These are phyloP conservation scores for Taphrina deformans DNA, from an alignment of 1,139 yeast genomes.

Conservation along the genomic window DNA sequence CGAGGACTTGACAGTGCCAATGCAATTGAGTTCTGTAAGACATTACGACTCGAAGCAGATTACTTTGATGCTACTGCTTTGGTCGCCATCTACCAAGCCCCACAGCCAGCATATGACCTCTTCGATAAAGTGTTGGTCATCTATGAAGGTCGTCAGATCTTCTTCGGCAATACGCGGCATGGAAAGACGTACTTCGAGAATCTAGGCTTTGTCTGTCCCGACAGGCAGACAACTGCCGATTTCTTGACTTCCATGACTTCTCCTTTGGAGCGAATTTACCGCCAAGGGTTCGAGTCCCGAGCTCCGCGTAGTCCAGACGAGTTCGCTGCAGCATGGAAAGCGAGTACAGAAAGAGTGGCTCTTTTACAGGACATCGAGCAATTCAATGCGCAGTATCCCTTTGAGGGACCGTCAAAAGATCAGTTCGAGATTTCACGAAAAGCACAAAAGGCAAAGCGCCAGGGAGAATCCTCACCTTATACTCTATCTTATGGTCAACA, in stretches of 20 bases:
- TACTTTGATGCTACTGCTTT: slow-evolving; percentile 61
- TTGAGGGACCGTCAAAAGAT: slow-evolving; percentile 5
- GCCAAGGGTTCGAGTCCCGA: slow-evolving; percentile 57
- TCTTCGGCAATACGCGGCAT: slow-evolving; percentile 59
- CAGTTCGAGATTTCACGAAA: slow-evolving; percentile 32
- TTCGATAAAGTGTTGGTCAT: slow-evolving; percentile 74
- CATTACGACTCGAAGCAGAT: slow-evolving; percentile 64
- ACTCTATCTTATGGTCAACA: slow-evolving; percentile 44
- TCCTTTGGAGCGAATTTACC: slow-evolving; percentile 63
- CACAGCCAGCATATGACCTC: slow-evolving; percentile 71
- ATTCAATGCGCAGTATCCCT: slow-evolving; percentile 40
- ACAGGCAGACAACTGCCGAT: slow-evolving; percentile 81
- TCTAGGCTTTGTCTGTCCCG: slow-evolving; percentile 73
- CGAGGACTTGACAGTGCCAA: slow-evolving; percentile 76
- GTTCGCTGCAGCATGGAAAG: slow-evolving; percentile 64
- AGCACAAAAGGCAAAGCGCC: slow-evolving; percentile 44
- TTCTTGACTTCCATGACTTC: slow-evolving; percentile 75
- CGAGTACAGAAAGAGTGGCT: slow-evolving; percentile 55
- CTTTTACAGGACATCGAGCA: slow-evolving; percentile 51
- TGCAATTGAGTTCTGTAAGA: slow-evolving; percentile 70
- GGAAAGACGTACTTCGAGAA: slow-evolving; percentile 63
- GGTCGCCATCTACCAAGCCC: slow-evolving; percentile 80
- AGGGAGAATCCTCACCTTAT: slow-evolving; percentile 46
- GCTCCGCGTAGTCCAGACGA: slow-evolving; percentile 73
- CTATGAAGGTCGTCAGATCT: slow-evolving; percentile 77